These are phyloP conservation scores for Lagerstroemia speciosa DNA, from an alignment of 345 rosid species.

Conservation along the genomic window DNA sequence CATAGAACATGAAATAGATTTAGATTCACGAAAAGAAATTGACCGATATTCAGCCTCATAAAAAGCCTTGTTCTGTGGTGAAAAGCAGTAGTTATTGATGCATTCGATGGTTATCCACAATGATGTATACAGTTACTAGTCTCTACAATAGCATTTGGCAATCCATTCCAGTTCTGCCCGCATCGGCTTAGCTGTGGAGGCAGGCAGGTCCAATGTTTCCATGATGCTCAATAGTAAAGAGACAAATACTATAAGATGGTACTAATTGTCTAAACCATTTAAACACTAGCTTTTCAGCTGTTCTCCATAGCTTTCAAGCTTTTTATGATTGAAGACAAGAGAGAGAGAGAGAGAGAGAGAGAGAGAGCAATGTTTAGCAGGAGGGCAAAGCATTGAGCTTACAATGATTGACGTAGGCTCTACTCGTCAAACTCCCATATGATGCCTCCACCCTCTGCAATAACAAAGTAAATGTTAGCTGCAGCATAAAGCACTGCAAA, in stretches of 20 bases:
- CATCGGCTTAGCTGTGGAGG: too few species aligned
- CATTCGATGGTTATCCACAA: too few species aligned
- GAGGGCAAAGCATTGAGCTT: not conserved
- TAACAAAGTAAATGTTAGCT: conserved; percentile 5
- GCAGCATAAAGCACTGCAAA: not conserved
- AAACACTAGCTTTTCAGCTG: not conserved
- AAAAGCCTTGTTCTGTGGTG: not conserved
- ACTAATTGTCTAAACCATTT: not conserved
- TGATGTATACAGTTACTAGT: too few species aligned
- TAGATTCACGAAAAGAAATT: too few species aligned
- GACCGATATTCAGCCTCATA: not conserved
- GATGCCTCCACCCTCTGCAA: conserved; percentile 53
- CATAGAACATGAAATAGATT: too few species aligned
- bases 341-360: not conserved
- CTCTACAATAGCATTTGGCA: too few species aligned
- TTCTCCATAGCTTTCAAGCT: not conserved
- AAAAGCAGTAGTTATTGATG: not conserved
- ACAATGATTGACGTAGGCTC: not conserved
- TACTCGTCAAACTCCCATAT: conserved; percentile 57
- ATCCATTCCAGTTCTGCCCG: too few species aligned
- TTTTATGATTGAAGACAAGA: not conserved
- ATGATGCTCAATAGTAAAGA: too few species aligned
- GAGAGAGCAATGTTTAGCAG: not conserved
- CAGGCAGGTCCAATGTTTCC: too few species aligned
- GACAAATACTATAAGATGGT: not conserved